Evolutionary conservation across 2,329 filamentous ascomycete genomes (phyloP).

Genomic region (Truncatella angustata): DNA sequence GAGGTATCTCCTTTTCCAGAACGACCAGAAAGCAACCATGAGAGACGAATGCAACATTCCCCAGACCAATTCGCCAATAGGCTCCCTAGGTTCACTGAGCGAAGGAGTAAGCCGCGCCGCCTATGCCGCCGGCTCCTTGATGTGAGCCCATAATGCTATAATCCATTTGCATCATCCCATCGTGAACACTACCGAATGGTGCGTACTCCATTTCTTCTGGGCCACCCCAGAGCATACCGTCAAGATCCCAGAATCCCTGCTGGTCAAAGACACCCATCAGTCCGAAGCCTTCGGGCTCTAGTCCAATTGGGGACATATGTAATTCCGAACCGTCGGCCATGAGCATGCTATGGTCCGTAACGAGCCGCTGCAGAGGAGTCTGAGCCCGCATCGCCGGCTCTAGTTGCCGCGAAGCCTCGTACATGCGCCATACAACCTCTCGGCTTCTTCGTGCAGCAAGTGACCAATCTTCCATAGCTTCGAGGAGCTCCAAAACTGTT

Average conservation of each 20-base stretch:
- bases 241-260: constrained; percentile 54
- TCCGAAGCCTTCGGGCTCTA: constrained; percentile 48
- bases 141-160: constrained; percentile 22
- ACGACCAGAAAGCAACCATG: constrained; percentile 5
- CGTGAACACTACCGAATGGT: constrained; percentile 26
- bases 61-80: constrained; percentile 1
- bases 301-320: constrained; percentile 50
- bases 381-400: constrained; percentile 32
- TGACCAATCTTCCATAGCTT: constrained; percentile 64
- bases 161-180: constrained; percentile 28
- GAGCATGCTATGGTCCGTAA: constrained; percentile 34
- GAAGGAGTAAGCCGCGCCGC: constrained; percentile 38
- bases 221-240: constrained; percentile 54
- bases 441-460: constrained; percentile 60
- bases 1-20: constrained; percentile 6
- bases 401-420: constrained; percentile 51
- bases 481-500: constrained; percentile 57
- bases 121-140: constrained; percentile 33
- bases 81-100: constrained; percentile 32
- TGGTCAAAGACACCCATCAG: constrained; percentile 54
- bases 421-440: constrained; percentile 63
- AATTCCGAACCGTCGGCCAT: constrained; percentile 37
- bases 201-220: constrained; percentile 37
- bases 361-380: constrained; percentile 30
- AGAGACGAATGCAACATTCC: constrained; percentile 3